Base-by-base conservation (phyloP, 1,284 basidiomycete genomes). In the Ceratobasidium sp. region DNA sequence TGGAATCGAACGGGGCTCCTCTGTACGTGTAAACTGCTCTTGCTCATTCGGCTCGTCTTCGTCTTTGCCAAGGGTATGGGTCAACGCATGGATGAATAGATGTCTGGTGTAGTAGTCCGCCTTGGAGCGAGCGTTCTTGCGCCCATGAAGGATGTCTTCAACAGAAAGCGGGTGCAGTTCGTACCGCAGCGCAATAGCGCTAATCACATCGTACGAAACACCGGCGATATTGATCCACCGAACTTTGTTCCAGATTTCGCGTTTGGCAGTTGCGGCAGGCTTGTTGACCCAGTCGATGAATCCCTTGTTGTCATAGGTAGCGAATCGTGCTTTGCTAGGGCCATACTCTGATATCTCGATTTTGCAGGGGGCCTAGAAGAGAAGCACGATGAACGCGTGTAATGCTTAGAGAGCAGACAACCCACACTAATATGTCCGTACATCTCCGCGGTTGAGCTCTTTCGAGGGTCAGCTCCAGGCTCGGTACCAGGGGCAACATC, bases 151-250 rank as follows among this genome's bases (percentile, higher is more conserved):
- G 4, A 91, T 79, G 76, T 91, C 89, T 76, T 91, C 90, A 21
- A 92, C 80, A 1, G 89, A 85, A 48, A 92, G 85, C 0, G 89
- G 88, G 76, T 91, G 90, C 28, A 92, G 79, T 73, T 88, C 88
- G 89, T 89, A 90, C 78, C 84, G 85, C 70, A 90, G 79, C 26
- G 89, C 86, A 43, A 91, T 78, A 0, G 85, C 84, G 75, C 87
- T 89, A 74, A 91, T 83, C 12, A 91, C 87, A 77, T 90, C 89
- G 88, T 89, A 91, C 74, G 87, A 89, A 62, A 91, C 81, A 1
- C 89, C 89, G 5, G 85, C 87, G 65, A 91, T 83, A 75, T 90
- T 90, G 73, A 91, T 89, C 89, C 89, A 91, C 41, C 89, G 80
- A 12, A 90, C 88, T 74, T 85, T 87, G 32, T 84, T 85, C 85